Evolutionary conservation across 768 basidiomycete species (phyloP).

Genomic region (Nevesoporus exiguus): DNA sequence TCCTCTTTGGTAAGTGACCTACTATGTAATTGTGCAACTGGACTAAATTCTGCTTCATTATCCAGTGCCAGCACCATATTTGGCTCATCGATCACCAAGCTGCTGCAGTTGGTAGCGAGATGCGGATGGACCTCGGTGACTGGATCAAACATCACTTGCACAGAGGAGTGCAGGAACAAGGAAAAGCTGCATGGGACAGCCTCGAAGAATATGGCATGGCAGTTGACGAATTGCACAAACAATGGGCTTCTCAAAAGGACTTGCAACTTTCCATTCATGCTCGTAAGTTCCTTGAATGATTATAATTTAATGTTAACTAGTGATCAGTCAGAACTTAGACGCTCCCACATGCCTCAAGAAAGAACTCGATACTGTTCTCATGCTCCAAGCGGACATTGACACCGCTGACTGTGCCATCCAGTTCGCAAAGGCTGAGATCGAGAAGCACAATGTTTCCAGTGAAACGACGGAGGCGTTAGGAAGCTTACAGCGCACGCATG

Average conservation of each 20-base stretch:
- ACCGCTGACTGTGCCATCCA: constrained; percentile 17
- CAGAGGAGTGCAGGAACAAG: constrained; percentile 14
- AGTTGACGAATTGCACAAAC: constrained; percentile 15
- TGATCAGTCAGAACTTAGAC: background rate
- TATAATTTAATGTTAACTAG: no score
- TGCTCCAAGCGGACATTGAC: constrained; percentile 29
- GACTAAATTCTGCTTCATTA: background rate
- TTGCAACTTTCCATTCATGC: background rate
- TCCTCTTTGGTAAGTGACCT: constrained; percentile 35
- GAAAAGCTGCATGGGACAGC: background rate
- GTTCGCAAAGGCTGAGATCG: constrained; percentile 13
- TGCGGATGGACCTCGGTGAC: constrained; percentile 13
- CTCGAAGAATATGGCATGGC: constrained; percentile 20
- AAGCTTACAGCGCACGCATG: background rate
- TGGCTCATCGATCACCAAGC: constrained; percentile 37
- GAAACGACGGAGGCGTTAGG: background rate
- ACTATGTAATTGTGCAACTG: no score
- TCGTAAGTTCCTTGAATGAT: background rate
- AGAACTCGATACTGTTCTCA: background rate
- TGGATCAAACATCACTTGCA: constrained; percentile 29
- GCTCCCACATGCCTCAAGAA: background rate
- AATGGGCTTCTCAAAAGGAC: constrained; percentile 29
- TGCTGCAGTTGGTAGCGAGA: background rate
- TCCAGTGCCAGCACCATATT: constrained; percentile 23
- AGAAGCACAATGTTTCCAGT: background rate